Percentiles rank a stretch among this genome's conserved stretches.
Evolutionary conservation across 140 eudicot genomes (phyloP).

Genomic region (Ambrosia hybrid): DNA sequence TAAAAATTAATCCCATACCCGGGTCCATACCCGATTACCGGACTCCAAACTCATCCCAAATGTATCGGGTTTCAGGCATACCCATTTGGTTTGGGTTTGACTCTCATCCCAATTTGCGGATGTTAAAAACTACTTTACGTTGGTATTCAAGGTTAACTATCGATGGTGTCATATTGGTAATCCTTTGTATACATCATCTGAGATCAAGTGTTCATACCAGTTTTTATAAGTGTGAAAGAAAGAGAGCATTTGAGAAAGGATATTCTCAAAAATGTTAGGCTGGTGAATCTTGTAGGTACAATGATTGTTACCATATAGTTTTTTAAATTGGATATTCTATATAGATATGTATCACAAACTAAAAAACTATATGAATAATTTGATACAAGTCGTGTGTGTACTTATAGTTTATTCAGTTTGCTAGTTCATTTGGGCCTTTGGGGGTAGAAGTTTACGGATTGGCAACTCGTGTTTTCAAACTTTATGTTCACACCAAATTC

Average conservation of each 20-base stretch:
- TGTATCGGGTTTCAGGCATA: too few relatives aligned
- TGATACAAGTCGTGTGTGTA: too few relatives aligned
- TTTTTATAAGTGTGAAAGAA: constrained; percentile 22
- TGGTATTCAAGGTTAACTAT: background rate
- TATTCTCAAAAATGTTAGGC: constrained; percentile 17
- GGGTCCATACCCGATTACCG: too few relatives aligned
- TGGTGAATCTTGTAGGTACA: constrained; percentile 8
- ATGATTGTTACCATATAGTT: constrained; percentile 4
- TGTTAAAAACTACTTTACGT: too few relatives aligned
- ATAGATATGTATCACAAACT: too few relatives aligned
- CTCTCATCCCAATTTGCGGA: too few relatives aligned
- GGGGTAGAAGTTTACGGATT: constrained; percentile 3
- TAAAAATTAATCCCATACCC: too few relatives aligned
- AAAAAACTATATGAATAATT: too few relatives aligned
- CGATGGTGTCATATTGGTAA: background rate
- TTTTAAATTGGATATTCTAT: too few relatives aligned
- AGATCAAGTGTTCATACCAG: background rate
- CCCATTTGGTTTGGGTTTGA: too few relatives aligned
- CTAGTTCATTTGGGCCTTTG: background rate
- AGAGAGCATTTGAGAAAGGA: constrained; percentile 28
- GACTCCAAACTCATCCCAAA: too few relatives aligned
- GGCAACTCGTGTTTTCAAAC: constrained; percentile 20
- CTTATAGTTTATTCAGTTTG: background rate
- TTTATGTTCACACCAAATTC: constrained; percentile 24
- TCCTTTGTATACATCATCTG: background rate